Evolutionary conservation across 345 rosid species (phyloP).

Genomic region (Camelina neglecta): DNA sequence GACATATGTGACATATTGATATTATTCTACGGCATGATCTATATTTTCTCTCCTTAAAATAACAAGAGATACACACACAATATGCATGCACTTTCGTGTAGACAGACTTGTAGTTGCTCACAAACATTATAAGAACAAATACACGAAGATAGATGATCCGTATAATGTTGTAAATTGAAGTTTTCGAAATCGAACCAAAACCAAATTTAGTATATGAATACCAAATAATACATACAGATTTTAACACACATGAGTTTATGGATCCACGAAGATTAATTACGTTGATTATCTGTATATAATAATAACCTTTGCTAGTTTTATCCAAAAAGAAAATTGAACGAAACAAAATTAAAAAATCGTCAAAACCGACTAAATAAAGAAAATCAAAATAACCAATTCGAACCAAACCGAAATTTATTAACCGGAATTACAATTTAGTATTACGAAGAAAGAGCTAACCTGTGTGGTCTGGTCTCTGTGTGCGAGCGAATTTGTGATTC

Average conservation of each 20-base stretch:
- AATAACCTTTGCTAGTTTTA: too few relatives aligned
- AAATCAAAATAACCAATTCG: constrained; percentile 7
- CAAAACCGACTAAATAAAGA: constrained; percentile 12
- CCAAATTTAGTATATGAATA: too few relatives aligned
- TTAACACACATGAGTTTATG: background rate
- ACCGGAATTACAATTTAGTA: constrained; percentile 1
- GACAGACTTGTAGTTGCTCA: constrained; percentile 12
- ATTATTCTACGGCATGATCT: constrained; percentile 9
- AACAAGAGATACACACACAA: constrained; percentile 9
- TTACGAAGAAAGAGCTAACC: background rate
- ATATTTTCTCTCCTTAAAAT: constrained; percentile 7
- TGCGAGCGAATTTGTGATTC: constrained; percentile 6
- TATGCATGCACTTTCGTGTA: constrained; percentile 33
- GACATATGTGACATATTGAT: background rate
- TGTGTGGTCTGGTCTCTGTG: background rate
- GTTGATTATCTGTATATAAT: background rate
- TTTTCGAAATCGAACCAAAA: too few relatives aligned
- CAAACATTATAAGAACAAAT: constrained; percentile 2
- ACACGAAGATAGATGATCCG: constrained; percentile 11
- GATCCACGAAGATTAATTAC: background rate
- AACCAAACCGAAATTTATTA: background rate
- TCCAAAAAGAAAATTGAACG: too few relatives aligned
- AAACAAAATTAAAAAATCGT: background rate
- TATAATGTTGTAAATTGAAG: background rate
- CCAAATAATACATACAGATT: background rate